phyloP scores from a whole-genome alignment of 495 filamentous ascomycete genomes.

The Penicillium turbatum region DNA sequence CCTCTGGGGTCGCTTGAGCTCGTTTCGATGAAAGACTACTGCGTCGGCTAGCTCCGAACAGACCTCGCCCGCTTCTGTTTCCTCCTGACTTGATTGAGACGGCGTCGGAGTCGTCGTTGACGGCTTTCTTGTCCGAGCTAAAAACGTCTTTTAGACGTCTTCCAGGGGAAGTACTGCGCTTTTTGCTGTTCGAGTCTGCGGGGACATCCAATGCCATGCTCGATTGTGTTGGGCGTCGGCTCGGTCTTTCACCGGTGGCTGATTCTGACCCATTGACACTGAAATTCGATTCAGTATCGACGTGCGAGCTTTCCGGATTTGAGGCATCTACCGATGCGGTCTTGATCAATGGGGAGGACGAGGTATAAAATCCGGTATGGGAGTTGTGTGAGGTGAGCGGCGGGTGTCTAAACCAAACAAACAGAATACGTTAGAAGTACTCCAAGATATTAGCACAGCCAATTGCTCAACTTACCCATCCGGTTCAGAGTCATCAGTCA shows the following conservation, averaged over 20 bases:
- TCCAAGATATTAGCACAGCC: conserved; percentile 2
- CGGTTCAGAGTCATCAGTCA: conserved; percentile 67
- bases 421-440: conserved; percentile 21
- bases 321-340: conserved; percentile 44
- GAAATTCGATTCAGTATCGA: conserved; percentile 28
- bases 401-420: conserved; percentile 42
- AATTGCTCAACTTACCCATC: conserved; percentile 56
- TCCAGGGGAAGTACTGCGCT: conserved; percentile 40
- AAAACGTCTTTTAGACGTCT: conserved; percentile 47
- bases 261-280: conserved; percentile 27
- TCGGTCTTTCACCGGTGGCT: conserved; percentile 16
- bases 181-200: conserved; percentile 29
- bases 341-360: conserved; percentile 75
- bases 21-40: conserved; percentile 41
- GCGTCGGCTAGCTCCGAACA: conserved; percentile 34
- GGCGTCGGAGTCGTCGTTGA: conserved; percentile 42
- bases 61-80: conserved; percentile 26
- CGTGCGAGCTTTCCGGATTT: conserved; percentile 20
- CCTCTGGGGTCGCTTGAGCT: conserved; percentile 28
- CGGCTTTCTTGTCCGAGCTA: conserved; percentile 37
- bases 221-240: conserved; percentile 22
- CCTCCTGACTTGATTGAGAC: conserved; percentile 34
- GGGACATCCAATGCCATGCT: conserved; percentile 33
- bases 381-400: conserved; percentile 69
- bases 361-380: conserved; percentile 74